Conservation (phyloP, 352 stramenopile genomes). For the Globisporangium cederbergense region DNA sequence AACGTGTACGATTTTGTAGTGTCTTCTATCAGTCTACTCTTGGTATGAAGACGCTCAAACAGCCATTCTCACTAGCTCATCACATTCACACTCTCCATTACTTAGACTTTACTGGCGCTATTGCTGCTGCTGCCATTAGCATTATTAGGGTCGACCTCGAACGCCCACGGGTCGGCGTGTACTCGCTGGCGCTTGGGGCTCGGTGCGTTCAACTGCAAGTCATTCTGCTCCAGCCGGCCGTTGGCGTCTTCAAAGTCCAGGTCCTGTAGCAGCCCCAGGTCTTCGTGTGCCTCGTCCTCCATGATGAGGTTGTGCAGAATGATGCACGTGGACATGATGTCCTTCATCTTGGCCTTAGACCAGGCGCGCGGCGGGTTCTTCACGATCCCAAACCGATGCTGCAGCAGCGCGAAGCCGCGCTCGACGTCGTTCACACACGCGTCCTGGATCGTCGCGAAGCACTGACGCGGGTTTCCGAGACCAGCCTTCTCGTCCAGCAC, state of each 20-base stretch:
- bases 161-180: not conserved
- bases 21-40: not conserved
- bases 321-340: not conserved
- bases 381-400: not conserved
- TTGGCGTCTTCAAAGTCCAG: not conserved
- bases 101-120: not conserved
- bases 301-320: not conserved
- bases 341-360: slow-evolving; percentile 1
- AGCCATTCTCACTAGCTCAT: too few species aligned
- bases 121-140: not conserved
- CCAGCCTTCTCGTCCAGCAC: not conserved
- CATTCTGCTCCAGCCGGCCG: not conserved
- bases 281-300: not conserved
- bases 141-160: not conserved
- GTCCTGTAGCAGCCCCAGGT: not conserved
- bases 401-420: not conserved
- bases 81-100: not conserved
- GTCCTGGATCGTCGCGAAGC: not conserved
- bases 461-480: not conserved
- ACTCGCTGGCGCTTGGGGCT: not conserved
- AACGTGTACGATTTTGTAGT: slow-evolving; percentile 1
- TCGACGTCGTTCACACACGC: slow-evolving; percentile 1
- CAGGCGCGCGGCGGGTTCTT: not conserved
- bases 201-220: not conserved
- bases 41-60: too few species aligned